Percentiles rank a stretch among this genome's conserved stretches.
Evolutionary conservation across 192 early-diverging fungal species (phyloP).

Genomic region (Rhizoclosmatium sp.): DNA sequence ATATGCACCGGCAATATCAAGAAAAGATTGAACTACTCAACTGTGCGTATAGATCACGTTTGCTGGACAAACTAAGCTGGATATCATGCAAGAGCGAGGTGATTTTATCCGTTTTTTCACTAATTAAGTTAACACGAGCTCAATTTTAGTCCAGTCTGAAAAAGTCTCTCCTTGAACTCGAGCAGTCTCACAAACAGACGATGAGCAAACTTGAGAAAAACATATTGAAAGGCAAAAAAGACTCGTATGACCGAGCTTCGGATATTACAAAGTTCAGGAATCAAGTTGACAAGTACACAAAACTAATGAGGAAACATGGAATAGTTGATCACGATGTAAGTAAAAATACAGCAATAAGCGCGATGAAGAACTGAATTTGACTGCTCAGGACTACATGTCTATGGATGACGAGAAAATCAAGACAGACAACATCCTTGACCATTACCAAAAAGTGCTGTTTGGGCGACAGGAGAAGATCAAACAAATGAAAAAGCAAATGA

Average conservation of each 20-base stretch:
- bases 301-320: slow-evolving; percentile 33
- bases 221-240: slow-evolving; percentile 34
- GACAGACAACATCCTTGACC: slow-evolving; percentile 33
- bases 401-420: slow-evolving; percentile 41
- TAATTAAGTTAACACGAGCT: not conserved
- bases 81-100: slow-evolving; percentile 19
- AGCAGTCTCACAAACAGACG: slow-evolving; percentile 6
- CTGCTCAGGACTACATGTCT: slow-evolving; percentile 25
- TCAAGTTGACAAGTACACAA: slow-evolving; percentile 30
- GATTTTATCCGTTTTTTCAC: not conserved
- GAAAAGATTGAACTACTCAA: slow-evolving; percentile 11
- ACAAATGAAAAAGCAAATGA: slow-evolving; percentile 21
- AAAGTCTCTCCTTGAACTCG: not conserved
- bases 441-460: slow-evolving; percentile 24
- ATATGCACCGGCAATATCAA: not conserved
- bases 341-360: not conserved
- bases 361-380: not conserved
- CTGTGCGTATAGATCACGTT: slow-evolving; percentile 18
- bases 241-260: slow-evolving; percentile 14
- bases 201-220: slow-evolving; percentile 25
- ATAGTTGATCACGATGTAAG: slow-evolving; percentile 30
- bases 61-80: slow-evolving; percentile 9
- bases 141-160: slow-evolving; percentile 3
- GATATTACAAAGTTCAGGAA: slow-evolving; percentile 30
- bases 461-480: slow-evolving; percentile 17